These are phyloP conservation scores for Orbilia quercus DNA, from an alignment of 2,329 filamentous ascomycete genomes.

Conservation along the genomic window DNA sequence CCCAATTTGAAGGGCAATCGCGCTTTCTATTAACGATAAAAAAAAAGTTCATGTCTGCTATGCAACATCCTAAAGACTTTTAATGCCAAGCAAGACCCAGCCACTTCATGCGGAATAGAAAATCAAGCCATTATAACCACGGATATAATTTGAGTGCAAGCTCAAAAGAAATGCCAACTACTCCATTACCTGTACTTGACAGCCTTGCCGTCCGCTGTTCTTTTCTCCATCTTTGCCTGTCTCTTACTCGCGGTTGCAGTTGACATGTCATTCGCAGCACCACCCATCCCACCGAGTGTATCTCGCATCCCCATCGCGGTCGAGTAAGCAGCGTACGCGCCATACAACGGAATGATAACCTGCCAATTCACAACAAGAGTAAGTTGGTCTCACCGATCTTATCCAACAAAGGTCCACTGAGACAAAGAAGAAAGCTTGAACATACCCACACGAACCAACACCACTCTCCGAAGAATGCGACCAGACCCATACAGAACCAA, in stretches of 20 bases:
- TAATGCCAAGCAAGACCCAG: neutral
- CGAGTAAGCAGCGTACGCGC: constrained; percentile 65
- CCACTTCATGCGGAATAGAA: neutral
- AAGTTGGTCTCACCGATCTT: neutral
- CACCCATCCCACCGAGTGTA: constrained; percentile 63
- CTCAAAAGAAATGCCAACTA: neutral
- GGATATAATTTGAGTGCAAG: neutral
- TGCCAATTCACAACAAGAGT: constrained; percentile 11
- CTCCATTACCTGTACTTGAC: constrained; percentile 38
- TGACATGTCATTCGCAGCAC: constrained; percentile 57
- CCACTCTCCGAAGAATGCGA: constrained; percentile 82
- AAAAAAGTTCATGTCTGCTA: too few species aligned
- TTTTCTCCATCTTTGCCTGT: constrained; percentile 69
- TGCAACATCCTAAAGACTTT: neutral
- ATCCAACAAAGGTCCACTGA: neutral
- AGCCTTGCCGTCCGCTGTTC: constrained; percentile 57
- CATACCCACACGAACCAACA: constrained; percentile 74
- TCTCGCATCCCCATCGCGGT: constrained; percentile 66
- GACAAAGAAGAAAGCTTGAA: constrained; percentile 5
- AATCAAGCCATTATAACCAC: neutral
- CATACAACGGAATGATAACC: constrained; percentile 66
- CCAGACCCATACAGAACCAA: constrained; percentile 79
- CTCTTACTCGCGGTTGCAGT: constrained; percentile 65
- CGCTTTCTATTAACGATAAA: neutral
- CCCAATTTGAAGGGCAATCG: neutral